These are phyloP conservation scores for Madurella fahalii DNA, from an alignment of 2,329 filamentous ascomycete species.

Conservation along the genomic window DNA sequence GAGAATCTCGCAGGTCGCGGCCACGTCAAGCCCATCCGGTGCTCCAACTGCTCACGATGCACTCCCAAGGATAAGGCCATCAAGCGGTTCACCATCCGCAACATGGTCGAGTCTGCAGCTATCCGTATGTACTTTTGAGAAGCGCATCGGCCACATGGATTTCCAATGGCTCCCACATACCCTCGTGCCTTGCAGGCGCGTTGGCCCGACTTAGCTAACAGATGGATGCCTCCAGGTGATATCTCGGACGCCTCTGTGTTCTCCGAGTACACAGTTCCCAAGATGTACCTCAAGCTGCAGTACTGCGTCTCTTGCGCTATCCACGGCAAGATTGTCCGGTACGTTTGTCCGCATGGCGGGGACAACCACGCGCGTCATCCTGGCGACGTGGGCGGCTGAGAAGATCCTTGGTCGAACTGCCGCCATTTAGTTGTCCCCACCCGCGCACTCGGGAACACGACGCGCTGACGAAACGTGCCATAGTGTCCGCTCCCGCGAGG, in stretches of 20 bases:
- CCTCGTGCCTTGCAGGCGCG: neutral
- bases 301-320: constrained; percentile 99
- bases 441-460: constrained; percentile 19
- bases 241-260: constrained; percentile 99
- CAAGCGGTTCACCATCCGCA: constrained; percentile 99
- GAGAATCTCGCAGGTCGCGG: constrained; percentile 59
- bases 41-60: constrained; percentile 72
- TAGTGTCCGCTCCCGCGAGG: constrained; percentile 94
- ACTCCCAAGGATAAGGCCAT: constrained; percentile 99
- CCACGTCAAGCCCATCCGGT: constrained; percentile 98
- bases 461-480: constrained; percentile 39
- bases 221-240: constrained; percentile 66
- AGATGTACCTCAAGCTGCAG: constrained; percentile 99
- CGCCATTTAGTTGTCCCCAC: constrained; percentile 19
- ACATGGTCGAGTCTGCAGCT: constrained; percentile 99
- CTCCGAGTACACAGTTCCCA: constrained; percentile 97
- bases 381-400: constrained; percentile 42
- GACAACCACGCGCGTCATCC: constrained; percentile 47
- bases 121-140: constrained; percentile 73
- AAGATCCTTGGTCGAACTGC: constrained; percentile 39
- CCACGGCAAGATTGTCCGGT: constrained; percentile 99
- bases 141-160: constrained; percentile 5
- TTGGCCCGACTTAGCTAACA: constrained; percentile 15
- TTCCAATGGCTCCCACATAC: neutral
- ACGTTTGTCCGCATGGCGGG: constrained; percentile 59